A percentile compares a stretch with the other conserved stretches of the same genome.
These are phyloP conservation scores for Cladosporium austrohemisphaericum DNA, from an alignment of 2,329 filamentous ascomycete genomes.

Conservation along the genomic window DNA sequence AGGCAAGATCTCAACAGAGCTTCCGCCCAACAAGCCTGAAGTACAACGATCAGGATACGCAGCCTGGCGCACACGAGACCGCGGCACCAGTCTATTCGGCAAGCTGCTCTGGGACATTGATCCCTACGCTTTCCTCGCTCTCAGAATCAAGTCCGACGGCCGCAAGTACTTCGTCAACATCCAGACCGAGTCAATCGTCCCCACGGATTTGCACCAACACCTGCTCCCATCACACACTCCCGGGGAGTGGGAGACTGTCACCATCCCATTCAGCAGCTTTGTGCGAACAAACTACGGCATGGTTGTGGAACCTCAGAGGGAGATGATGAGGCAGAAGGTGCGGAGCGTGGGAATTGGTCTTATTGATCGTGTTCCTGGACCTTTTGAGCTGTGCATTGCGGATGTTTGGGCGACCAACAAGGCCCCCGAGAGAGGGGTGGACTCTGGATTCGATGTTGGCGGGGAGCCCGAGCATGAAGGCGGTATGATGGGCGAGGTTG, in stretches of 20 bases:
- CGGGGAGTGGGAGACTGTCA: slow-evolving; percentile 91
- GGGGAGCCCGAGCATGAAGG: slow-evolving; percentile 22
- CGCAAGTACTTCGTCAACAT: slow-evolving; percentile 92
- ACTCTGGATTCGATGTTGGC: slow-evolving; percentile 29
- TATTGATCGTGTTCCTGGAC: slow-evolving; percentile 83
- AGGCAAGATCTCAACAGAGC: slow-evolving; percentile 79
- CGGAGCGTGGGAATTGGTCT: slow-evolving; percentile 80
- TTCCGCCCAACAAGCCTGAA: slow-evolving; percentile 70
- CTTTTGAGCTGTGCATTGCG: slow-evolving; percentile 82
- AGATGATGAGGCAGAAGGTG: slow-evolving; percentile 82
- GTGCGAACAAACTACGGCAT: slow-evolving; percentile 91
- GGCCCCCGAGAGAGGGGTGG: slow-evolving; percentile 33
- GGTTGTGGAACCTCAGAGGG: slow-evolving; percentile 87
- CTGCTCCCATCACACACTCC: slow-evolving; percentile 73
- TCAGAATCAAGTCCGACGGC: slow-evolving; percentile 87
- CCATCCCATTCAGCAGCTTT: slow-evolving; percentile 88
- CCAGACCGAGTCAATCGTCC: slow-evolving; percentile 89
- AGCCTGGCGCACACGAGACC: slow-evolving; percentile 80
- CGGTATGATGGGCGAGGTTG: slow-evolving; percentile 32
- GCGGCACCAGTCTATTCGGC: slow-evolving; percentile 76
- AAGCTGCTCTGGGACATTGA: slow-evolving; percentile 84
- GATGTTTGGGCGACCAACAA: slow-evolving; percentile 88
- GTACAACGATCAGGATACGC: slow-evolving; percentile 81
- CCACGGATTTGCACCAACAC: slow-evolving; percentile 95
- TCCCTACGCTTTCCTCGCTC: slow-evolving; percentile 78